Evolutionary conservation across 257 asterid species (phyloP), one percentile per base, ranked within the genome.

Genomic region (Nicotiana benthamiana): DNA sequence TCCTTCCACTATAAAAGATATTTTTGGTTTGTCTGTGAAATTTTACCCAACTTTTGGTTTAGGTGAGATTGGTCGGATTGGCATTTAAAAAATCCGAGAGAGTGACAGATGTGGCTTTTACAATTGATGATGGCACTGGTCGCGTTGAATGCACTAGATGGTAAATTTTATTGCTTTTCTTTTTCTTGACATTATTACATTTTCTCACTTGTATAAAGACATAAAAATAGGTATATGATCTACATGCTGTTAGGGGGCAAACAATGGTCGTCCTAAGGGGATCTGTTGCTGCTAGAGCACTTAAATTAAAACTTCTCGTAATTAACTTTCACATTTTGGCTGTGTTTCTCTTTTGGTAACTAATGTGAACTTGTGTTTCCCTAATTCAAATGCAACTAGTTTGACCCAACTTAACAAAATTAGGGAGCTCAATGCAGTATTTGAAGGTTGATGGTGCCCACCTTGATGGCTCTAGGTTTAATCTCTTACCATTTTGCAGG

Each of bases 121-220:
- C 81, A 59, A 82, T 96, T 34, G 98, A 96, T 86, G 99, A 96
- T 86, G 98, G 97, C 72, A 92, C 99, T 0, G 98, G 97, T 26
- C 96, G 98, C 9, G 87, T 94, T 78, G 87, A 84, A 26, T 93
- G 99, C 84, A 88, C 77, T 32, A 89, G 88, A 92, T 95, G 99
- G 99, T 92, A 62, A 79, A 70, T n/a, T 78, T 79, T 83, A 80
- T 61, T 46, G 17, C 43, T 27, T 36, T 34, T n/a, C 7, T 51
- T 9, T 20, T 40, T 46, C 17, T 7, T 2, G 30, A 79, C 34
- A 34, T 15, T 46, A 34, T 15, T 46, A 26, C 18, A 13, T 27
- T 79, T 16, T 26, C 18, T 27, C 6, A 9, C 15, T 72, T 70
- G 22, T 70, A 8, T 22, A 1, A 43, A 40, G 57, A 72, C 51